phyloP scores from a whole-genome alignment of 768 basidiomycete genomes.

The Termitomyces sp. region DNA sequence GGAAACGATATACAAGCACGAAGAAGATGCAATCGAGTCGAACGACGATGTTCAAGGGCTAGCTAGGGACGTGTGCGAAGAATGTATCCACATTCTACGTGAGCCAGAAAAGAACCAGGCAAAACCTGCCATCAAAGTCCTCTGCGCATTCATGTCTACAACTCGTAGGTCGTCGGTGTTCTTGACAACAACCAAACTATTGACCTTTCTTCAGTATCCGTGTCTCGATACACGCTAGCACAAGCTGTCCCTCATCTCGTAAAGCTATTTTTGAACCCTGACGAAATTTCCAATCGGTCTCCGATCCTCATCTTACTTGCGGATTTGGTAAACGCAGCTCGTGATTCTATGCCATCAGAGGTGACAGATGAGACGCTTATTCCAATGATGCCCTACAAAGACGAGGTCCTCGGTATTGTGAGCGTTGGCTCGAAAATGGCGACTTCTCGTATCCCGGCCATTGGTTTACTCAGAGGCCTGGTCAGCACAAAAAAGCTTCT shows the following conservation, averaged over 20 bases:
- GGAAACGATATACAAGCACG: constrained; percentile 61
- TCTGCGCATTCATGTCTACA: constrained; percentile 75
- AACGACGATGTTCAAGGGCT: constrained; percentile 51
- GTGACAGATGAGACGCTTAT: constrained; percentile 20
- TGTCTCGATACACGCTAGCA: constrained; percentile 64
- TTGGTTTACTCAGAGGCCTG: constrained; percentile 65
- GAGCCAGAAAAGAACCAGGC: constrained; percentile 96
- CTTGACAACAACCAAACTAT: not conserved
- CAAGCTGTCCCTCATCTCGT: constrained; percentile 77
- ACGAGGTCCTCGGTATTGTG: constrained; percentile 68
- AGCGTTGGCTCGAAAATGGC: constrained; percentile 55
- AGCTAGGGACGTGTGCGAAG: constrained; percentile 72
- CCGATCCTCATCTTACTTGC: constrained; percentile 66
- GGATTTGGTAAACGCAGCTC: constrained; percentile 57
- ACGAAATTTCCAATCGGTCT: constrained; percentile 64
- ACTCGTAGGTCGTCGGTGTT: constrained; percentile 57
- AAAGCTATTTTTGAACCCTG: constrained; percentile 69
- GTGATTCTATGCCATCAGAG: constrained; percentile 35
- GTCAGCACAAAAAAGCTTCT: constrained; percentile 65
- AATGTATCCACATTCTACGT: constrained; percentile 75
- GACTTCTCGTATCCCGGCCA: constrained; percentile 53
- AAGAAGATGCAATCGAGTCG: constrained; percentile 37
- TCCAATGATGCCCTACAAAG: constrained; percentile 63
- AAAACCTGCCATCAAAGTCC: constrained; percentile 79
- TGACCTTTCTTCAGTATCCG: constrained; percentile 47